Evolutionary conservation across 257 asterid species (phyloP), one percentile per base, ranked within the genome.

Genomic region (Cordia subcordata): DNA sequence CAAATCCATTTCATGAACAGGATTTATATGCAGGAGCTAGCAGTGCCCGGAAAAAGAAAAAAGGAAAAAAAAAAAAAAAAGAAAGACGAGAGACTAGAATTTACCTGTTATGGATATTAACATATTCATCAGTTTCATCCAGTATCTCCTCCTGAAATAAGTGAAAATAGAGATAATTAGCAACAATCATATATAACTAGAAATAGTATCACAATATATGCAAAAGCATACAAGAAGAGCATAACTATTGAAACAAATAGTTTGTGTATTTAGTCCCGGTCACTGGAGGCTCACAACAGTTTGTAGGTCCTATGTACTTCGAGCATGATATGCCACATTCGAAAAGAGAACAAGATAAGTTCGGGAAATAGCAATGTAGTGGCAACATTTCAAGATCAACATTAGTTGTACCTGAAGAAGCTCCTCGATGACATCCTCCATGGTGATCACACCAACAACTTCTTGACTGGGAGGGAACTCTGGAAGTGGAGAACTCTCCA

Each of bases 401-500:
- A 54, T n/a, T 16, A 19, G 58, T 63, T 22, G 56, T 81, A 92
- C 99, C 95, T 92, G 99, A 72, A 92, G 99, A 74, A 92, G 99
- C 81, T 92, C 99, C 85, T 92, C 99, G 20, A 92, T 92, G 76
- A 93, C 99, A 66, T 93, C 99, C 73, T 93, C 97, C 99, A 93
- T 89, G 63, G 88, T 68, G 59, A 93, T 93, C 46, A 93, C 99
- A 63, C 99, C 99, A 50, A 93, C 94, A 17, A 78, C 96, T 57
- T 78, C 84, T 79, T 93, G 89, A 75, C 82, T 70, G 9, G 86
- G 84, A 40, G 92, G 82, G 72, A 82, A 73, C 76, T 81, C 95
- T 0, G 99, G 99, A 57, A 93, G 77, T 8, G 94, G 90, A 56
- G 76, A 71, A 39, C 73, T 82, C 22, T 93, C 99, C 65, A 93